Base-by-base conservation (phyloP, 179 eudicot genomes). In the Carnegiea gigantea region DNA sequence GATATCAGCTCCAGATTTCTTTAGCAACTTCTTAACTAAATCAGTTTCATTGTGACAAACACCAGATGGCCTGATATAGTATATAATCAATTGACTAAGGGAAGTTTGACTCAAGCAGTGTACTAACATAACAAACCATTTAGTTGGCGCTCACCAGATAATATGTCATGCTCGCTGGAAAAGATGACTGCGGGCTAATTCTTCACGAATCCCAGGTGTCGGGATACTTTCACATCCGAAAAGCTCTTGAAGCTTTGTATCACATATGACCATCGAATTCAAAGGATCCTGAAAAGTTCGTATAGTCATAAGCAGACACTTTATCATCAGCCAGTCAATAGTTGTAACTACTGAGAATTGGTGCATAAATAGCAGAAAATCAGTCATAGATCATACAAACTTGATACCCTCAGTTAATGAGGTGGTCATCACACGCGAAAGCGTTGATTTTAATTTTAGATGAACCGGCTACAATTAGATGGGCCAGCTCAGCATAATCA, bases 181-280 rank as follows among this genome's bases (percentile, higher is more conserved):
- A 65, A 94, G 86, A 87, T 94, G 95, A 79, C 84, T 89, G 83
- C 91, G 92, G 44, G 91, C 88, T 81, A 95, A 82, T 82, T 86
- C 82, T 85, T 93, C 98, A 79, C 89, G 89, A 81, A 93, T 86
- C 53, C 89, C 95, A 82, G 90, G 77, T n/a, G 89, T 90, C 77
- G 95, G 84, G 49, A 92, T 90, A 85, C 90, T 91, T 83, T 92
- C 92, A 82, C 94, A 92, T 17, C 93, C 95, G 74, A 95, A 81
- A 76, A 95, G 93, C 79, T 90, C 92, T 75, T 89, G 93, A 81
- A 93, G 93, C 85, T 93, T 95, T 73, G 87, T 84, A 85, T 95
- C 99, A 82, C 98, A 95, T 53, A 86, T 83, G 75, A 90, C 84
- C 85, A 87, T 85, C 12, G 92, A 79, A 82, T 90, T 95, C 75